Base-by-base conservation (phyloP, 768 basidiomycete species). In the Saitozyma sp. region DNA sequence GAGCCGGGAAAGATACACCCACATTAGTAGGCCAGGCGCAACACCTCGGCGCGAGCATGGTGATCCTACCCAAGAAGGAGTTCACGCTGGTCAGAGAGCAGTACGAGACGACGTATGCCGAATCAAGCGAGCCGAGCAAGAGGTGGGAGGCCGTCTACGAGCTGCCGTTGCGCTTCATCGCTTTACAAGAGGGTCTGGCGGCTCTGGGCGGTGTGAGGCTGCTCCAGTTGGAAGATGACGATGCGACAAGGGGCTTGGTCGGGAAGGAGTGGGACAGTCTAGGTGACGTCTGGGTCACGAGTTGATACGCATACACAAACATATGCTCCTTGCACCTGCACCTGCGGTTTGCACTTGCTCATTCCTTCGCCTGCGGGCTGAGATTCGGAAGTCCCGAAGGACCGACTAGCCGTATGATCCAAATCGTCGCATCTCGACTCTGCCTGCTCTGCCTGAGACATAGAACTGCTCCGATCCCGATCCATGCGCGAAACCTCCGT, bases 181-280 rank as follows among this genome's bases (percentile, higher is more conserved):
- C 63, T 1, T 50, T 69, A 5, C 55, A 75, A 20, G 64, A 72
- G 29, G 73, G 73, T 0, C 45, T 70, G 45, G 61, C 61, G 3
- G 56, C 38, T 13, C 53, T 75, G 1, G 73, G 73, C 19, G 73
- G 73, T 9, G 14, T 75, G 11, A 66, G 73, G 20, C 61, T 72
- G 6, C 48, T 75, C 54, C 39, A 65, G 14, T 45, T 74, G 8
- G 59, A 65, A 16, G 58, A 66, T 41, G 56, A 53, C 39, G 54
- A 29, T 8, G 58, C 49, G 1, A 11, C 19, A n/a, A 38, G 11
- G 9, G 72, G 69, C 16, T 41, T 38, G 29, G 49, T 68, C 0
- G 66, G 49, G 9, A 56, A 52, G 43, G 74, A 75, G 54, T 73
- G 67, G 66, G 63, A 66, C 16, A 70, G 60, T 54, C 46, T 75